Conservation (phyloP, 139 green algal genomes). For the Auxenochlorella protothecoides region DNA sequence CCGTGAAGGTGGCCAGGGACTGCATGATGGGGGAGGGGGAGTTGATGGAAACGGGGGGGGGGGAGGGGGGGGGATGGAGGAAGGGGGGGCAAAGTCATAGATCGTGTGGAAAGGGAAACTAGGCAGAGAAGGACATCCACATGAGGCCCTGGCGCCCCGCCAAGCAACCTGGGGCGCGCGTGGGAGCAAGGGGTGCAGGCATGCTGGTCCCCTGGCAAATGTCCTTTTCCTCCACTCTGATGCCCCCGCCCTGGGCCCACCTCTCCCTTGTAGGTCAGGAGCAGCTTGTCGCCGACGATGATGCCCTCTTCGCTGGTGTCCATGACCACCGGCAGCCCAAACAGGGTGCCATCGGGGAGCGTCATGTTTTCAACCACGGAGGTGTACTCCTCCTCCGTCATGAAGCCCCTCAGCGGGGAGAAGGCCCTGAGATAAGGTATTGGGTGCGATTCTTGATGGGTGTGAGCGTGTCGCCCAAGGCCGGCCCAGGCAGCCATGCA, state of each 20-base stretch:
- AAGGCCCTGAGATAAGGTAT: slow-evolving; percentile 45
- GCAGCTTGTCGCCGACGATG: slow-evolving; percentile 57
- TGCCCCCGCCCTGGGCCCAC: background rate
- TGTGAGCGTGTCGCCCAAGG: too few relatives aligned
- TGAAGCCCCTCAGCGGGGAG: slow-evolving; percentile 80
- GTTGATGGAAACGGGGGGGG: background rate
- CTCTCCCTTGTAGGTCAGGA: slow-evolving; percentile 71
- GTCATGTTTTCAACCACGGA: slow-evolving; percentile 66
- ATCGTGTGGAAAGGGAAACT: too few relatives aligned
- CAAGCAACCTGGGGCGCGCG: background rate
- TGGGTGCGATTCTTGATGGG: too few relatives aligned
- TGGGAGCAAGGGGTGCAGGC: background rate
- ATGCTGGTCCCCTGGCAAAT: background rate
- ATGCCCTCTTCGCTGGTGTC: slow-evolving; percentile 69
- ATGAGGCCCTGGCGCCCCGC: background rate
- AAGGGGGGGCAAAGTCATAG: too few relatives aligned
- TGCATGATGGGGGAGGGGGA: slow-evolving; percentile 27
- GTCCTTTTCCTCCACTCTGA: background rate
- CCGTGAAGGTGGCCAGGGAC: slow-evolving; percentile 67
- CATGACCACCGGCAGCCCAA: slow-evolving; percentile 82
- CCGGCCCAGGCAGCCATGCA: background rate
- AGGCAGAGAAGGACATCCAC: background rate
- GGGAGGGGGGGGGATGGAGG: background rate
- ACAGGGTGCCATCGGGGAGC: slow-evolving; percentile 55
- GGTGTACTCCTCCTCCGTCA: slow-evolving; percentile 70